Conservation (phyloP, 345 rosid species). For the Raphanus raphanistrum region DNA sequence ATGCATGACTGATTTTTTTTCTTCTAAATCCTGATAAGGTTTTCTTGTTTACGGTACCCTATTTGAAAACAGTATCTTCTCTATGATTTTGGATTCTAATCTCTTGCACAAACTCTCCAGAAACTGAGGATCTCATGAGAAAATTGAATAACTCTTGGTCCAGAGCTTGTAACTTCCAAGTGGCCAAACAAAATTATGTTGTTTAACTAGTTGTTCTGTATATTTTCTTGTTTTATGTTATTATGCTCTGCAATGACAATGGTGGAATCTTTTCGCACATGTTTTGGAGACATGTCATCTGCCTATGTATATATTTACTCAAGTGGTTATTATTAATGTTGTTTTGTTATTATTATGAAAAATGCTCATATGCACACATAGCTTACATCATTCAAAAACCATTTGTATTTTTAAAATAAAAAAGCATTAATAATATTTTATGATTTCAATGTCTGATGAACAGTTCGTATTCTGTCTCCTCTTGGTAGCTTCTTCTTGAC, state of each 20-base stretch:
- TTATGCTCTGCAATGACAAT: conserved; percentile 29
- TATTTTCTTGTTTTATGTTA: conserved; percentile 14
- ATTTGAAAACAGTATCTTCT: background rate
- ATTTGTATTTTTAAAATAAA: background rate
- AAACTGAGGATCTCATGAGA: conserved; percentile 23
- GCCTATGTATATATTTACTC: conserved; percentile 9
- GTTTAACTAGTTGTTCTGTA: conserved; percentile 2
- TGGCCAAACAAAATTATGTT: conserved; percentile 24
- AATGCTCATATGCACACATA: conserved; percentile 37
- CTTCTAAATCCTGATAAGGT: background rate
- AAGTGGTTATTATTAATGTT: conserved; percentile 24
- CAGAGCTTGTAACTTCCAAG: conserved; percentile 13
- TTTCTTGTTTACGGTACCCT: conserved; percentile 1
- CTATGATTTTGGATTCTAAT: background rate
- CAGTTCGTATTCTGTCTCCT: conserved; percentile 35
- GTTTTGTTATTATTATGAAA: background rate
- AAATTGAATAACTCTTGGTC: conserved; percentile 18
- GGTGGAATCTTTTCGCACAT: conserved; percentile 38
- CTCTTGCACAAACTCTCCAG: conserved; percentile 18
- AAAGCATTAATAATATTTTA: conserved; percentile 11
- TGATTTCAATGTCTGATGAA: conserved; percentile 41
- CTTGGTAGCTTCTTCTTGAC: conserved; percentile 35
- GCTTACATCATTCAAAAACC: conserved; percentile 35
- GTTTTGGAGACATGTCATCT: conserved; percentile 30
- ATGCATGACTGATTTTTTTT: conserved; percentile 13